Conservation (phyloP, 176 grass and related monocot genomes). For the Carex myosuroides region DNA sequence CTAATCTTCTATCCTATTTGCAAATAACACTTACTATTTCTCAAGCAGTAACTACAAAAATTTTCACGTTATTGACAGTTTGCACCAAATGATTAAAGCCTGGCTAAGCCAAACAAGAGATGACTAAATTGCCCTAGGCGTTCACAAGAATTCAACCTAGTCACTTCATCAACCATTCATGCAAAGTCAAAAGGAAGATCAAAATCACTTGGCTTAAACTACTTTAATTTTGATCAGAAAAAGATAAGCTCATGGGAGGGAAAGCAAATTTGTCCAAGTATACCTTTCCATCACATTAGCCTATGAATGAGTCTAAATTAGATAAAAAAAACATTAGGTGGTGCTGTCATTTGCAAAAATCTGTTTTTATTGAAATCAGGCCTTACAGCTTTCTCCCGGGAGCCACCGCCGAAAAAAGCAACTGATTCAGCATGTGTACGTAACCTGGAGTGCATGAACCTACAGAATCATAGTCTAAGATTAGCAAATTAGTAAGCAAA, state of each 20-base stretch:
- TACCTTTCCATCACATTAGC: background rate
- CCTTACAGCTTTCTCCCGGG: slow-evolving; percentile 86
- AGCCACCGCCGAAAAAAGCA: slow-evolving; percentile 99
- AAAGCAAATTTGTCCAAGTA: background rate
- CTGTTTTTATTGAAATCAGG: slow-evolving; percentile 6
- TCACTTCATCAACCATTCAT: background rate
- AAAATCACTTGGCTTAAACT: slow-evolving; percentile 8
- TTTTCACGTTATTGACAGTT: background rate
- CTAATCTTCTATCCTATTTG: background rate
- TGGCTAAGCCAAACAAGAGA: background rate
- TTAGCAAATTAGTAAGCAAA: slow-evolving; percentile 5
- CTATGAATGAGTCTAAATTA: background rate
- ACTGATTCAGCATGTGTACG: slow-evolving; percentile 96
- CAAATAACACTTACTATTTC: background rate
- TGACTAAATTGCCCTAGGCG: background rate
- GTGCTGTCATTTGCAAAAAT: background rate
- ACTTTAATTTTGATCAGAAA: background rate
- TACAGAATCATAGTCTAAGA: slow-evolving; percentile 37
- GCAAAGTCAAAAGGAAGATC: background rate
- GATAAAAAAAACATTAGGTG: background rate
- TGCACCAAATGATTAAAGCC: background rate
- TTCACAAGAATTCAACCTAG: background rate
- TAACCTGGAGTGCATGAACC: slow-evolving; percentile 94
- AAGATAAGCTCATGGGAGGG: background rate
- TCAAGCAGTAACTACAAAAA: background rate